Conservation (phyloP, 345 rosid genomes). For the Turritis glabra region DNA sequence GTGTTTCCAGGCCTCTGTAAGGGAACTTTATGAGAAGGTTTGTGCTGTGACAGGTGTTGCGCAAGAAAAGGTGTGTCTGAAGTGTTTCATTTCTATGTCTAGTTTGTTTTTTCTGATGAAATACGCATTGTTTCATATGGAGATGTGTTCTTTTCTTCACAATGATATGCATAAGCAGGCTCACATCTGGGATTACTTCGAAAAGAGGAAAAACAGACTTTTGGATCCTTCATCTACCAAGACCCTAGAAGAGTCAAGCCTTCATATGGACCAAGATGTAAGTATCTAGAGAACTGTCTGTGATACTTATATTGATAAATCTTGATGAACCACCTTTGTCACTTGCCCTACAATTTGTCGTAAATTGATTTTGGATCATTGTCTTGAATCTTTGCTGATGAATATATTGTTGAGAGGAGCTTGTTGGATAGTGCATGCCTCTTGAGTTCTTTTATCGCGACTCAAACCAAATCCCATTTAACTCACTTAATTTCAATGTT, state of each 20-base stretch:
- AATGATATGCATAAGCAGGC: conserved; percentile 32
- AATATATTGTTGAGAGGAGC: conserved; percentile 7
- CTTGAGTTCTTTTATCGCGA: not conserved
- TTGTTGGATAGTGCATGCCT: conserved; percentile 25
- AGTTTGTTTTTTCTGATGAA: not conserved
- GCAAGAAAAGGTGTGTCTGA: conserved; percentile 55
- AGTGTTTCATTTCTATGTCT: conserved; percentile 22
- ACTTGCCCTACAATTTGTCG: not conserved
- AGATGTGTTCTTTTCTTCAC: conserved; percentile 39
- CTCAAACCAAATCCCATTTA: not conserved
- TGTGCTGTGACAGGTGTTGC: conserved; percentile 58
- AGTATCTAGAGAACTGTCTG: conserved; percentile 32
- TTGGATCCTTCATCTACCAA: conserved; percentile 46
- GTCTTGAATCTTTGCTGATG: not conserved
- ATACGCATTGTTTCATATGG: not conserved
- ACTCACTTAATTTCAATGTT: not conserved
- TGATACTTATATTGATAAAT: conserved; percentile 5
- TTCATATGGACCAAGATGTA: conserved; percentile 97
- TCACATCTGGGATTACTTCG: conserved; percentile 76
- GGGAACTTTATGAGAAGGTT: conserved; percentile 71
- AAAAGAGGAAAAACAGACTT: conserved; percentile 45
- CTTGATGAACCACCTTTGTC: not conserved
- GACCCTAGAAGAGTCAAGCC: conserved; percentile 65
- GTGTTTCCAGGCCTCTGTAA: conserved; percentile 61
- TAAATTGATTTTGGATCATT: not conserved